Evolutionary conservation across 2,329 filamentous ascomycete genomes (phyloP), one percentile per base, ranked within the genome.

Genomic region (Pseudogymnoascus sp.): DNA sequence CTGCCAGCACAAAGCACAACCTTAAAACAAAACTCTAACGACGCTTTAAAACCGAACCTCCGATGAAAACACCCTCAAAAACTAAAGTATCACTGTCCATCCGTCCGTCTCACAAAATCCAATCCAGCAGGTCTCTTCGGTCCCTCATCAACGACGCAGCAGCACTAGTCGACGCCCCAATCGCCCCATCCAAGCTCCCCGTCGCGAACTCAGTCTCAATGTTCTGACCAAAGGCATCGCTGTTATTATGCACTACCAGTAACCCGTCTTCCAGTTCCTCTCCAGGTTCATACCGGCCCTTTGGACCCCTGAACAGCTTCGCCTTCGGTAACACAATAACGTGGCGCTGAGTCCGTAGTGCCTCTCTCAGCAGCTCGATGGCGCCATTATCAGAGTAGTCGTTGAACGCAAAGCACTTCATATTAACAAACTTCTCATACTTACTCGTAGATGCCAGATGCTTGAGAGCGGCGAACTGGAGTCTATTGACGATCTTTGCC

Each of bases 181-280:
- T 68, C 18, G 69, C 70, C 7, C 70, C 70, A 68, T 72, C 70
- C 34, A 72, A 61, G 66, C 70, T 72, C 7, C 69, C 69, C 42
- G 7, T 31, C 53, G 59, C 60, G 3, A 53, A 59, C 62, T 72
- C 70, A 0, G 67, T 69, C 64, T 72, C 70, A 18, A 72, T 70
- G 62, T 71, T 72, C 65, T 72, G 70, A 11, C 70, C 70, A 65
- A 72, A 72, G 1, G 44, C 70, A 66, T 72, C 70, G 63, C 68
- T 70, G 44, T 72, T 72, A 34, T 71, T 72, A 61, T 72, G 70
- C 11, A 71, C 44, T 8, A 72, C 70, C 36, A 72, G 56, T 62
- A 70, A 63, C 0, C 68, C 67, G 5, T 42, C 65, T 66, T n/a
- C 63, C 25, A 6, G 62, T 63, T 25, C 38, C 44, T 12, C 36